phyloP scores from a whole-genome alignment of 108 stramenopile genomes.

The Nitzschia palea region DNA sequence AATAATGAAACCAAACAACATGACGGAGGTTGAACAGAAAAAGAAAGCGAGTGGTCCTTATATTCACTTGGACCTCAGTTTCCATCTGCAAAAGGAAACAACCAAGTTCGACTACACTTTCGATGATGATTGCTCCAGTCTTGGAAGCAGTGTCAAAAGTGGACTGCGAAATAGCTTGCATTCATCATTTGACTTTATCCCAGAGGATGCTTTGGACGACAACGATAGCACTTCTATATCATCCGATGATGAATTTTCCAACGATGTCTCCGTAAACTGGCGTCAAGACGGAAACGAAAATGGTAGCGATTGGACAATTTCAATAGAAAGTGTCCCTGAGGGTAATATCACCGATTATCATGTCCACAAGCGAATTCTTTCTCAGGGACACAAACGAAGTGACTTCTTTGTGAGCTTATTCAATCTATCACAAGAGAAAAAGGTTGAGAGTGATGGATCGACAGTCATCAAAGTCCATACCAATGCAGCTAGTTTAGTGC shows the following conservation, averaged over 20 bases:
- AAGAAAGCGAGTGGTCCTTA: background rate
- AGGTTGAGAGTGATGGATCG: background rate
- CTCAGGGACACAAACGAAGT: constrained; percentile 28
- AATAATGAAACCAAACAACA: background rate
- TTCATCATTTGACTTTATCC: constrained; percentile 15
- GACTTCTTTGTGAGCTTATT: constrained; percentile 42
- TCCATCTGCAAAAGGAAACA: constrained; percentile 14
- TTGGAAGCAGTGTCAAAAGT: constrained; percentile 30
- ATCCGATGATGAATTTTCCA: background rate
- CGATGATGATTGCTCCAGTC: constrained; percentile 11
- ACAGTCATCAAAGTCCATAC: constrained; percentile 17
- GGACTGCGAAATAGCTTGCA: constrained; percentile 23
- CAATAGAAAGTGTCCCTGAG: constrained; percentile 32
- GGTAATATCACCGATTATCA: constrained; percentile 35
- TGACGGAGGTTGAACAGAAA: background rate
- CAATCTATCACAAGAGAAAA: constrained; percentile 6
- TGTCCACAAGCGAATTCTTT: constrained; percentile 48
- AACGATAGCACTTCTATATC: background rate
- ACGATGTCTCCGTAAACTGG: constrained; percentile 12
- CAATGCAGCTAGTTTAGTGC: constrained; percentile 34
- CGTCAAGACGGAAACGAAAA: constrained; percentile 30
- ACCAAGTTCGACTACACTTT: constrained; percentile 28
- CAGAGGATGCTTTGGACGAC: background rate
- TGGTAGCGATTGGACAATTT: constrained; percentile 41
- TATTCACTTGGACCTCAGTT: constrained; percentile 16